Evolutionary conservation across 2,329 filamentous ascomycete genomes (phyloP), one percentile per base, ranked within the genome.

Genomic region (Ceratocystis harringtonii): DNA sequence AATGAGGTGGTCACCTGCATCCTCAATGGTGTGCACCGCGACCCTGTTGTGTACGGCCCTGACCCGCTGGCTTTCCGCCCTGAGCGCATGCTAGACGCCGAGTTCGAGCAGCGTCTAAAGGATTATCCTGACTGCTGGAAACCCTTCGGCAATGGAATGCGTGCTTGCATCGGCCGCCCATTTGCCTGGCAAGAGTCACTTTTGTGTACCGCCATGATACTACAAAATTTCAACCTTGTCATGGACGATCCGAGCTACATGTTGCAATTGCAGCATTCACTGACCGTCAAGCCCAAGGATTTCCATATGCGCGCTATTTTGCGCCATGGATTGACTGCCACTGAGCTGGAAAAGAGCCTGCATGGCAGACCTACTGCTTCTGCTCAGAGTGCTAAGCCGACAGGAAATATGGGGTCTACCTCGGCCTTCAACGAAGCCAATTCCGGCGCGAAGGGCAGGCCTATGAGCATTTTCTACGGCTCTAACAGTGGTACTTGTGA

Each of bases 401-500:
- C 48, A 5, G 43, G 58, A 63, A 67, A 69, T 12, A n/a, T 1
- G 17, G 30, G 5, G 25, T 19, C 55, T 7, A 8, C 28, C 32
- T 7, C 25, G n/a, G 17, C 28, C n/a, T 8, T 28, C 17, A 36
- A n/a, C 30, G 6, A 2, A 6, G 55, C n/a, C n/a, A n/a, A 30
- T 8, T 19, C 55, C n/a, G 28, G 28, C 2, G 17, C 30, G 12
- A n/a, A 7, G 30, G 74, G 74, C 25, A 77, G 76, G 66, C 79
- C 78, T 0, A 73, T 92, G 69, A 81, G 81, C n/a, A 80, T 92
- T 22, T 81, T 85, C 55, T 91, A 88, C 70, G 88, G 88, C 1
- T 88, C 85, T 19, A 89, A 90, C 71, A 84, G 83, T 1, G 88
- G 88, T 0, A 91, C 88, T 1, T 91, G 88, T 72, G 85, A 90